Percentiles rank a stretch among this genome's conserved stretches.
These are phyloP conservation scores for Cercophora newfieldiana DNA, from an alignment of 495 filamentous ascomycete species.

Conservation along the genomic window DNA sequence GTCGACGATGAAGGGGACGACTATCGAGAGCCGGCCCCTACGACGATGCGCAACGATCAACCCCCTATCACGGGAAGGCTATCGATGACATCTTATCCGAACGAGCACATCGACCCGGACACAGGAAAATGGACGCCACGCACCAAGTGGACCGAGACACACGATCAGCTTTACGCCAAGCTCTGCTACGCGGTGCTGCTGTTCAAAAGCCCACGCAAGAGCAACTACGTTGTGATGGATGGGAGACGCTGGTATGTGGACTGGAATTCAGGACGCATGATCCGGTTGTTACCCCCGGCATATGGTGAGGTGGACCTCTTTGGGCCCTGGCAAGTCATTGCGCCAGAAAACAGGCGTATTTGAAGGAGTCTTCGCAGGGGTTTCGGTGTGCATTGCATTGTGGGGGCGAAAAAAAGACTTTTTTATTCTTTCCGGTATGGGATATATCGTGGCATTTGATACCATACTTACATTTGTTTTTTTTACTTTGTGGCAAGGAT, in stretches of 20 bases:
- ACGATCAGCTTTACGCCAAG: conserved; percentile 55
- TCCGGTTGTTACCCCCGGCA: conserved; percentile 41
- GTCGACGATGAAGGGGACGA: conserved; percentile 9
- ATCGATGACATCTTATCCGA: conserved; percentile 37
- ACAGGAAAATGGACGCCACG: conserved; percentile 53
- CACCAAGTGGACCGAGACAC: conserved; percentile 46
- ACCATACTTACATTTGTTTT: conserved; percentile 9
- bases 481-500: conserved; percentile 12
- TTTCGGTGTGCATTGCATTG: conserved; percentile 2
- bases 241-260: conserved; percentile 51
- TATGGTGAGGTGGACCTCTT: conserved; percentile 42
- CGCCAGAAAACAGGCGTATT: conserved; percentile 36
- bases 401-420: not conserved
- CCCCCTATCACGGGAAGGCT: conserved; percentile 31
- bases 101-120: conserved; percentile 37
- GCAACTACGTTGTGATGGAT: conserved; percentile 45
- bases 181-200: conserved; percentile 54
- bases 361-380: conserved; percentile 6
- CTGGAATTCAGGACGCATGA: conserved; percentile 47
- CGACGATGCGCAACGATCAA: conserved; percentile 8
- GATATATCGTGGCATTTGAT: conserved; percentile 2
- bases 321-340: conserved; percentile 39
- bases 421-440: not conserved
- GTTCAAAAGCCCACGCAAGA: conserved; percentile 45
- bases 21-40: not conserved